Conservation (phyloP, 306 rosid species). For the Quercus variabilis region DNA sequence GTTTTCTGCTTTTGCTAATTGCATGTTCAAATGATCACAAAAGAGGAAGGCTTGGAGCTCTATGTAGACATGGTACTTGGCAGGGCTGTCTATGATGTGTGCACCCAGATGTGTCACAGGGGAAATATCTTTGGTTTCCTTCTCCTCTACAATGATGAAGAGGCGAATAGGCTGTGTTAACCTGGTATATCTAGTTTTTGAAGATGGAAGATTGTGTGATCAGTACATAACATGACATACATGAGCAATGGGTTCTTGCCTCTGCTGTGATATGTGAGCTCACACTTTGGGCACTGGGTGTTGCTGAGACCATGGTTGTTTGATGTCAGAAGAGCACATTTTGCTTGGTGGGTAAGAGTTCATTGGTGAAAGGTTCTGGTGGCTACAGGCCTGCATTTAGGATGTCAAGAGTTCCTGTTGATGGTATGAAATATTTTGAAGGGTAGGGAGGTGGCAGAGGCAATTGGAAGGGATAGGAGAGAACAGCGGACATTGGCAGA, state of each 20-base stretch:
- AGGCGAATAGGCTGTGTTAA: slow-evolving; percentile 76
- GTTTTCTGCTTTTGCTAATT: slow-evolving; percentile 20
- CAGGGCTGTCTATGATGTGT: slow-evolving; percentile 88
- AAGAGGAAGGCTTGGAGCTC: slow-evolving; percentile 82
- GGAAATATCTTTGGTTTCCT: slow-evolving; percentile 96
- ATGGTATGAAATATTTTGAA: slow-evolving; percentile 97
- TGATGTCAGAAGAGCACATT: slow-evolving; percentile 82
- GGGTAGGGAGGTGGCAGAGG: slow-evolving; percentile 97
- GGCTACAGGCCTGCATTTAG: slow-evolving; percentile 96
- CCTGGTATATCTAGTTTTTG: slow-evolving; percentile 85
- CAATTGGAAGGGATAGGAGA: slow-evolving; percentile 85
- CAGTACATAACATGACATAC: slow-evolving; percentile 87
- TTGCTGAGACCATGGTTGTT: slow-evolving; percentile 98
- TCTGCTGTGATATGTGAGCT: slow-evolving; percentile 94
- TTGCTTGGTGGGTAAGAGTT: slow-evolving; percentile 92
- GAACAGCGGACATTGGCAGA: slow-evolving; percentile 90
- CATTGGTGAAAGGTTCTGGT: slow-evolving; percentile 97
- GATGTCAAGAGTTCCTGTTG: slow-evolving; percentile 91
- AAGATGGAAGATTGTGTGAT: slow-evolving; percentile 72
- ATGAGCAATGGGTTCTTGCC: slow-evolving; percentile 87
- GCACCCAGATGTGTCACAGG: slow-evolving; percentile 81
- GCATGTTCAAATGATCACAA: slow-evolving; percentile 65
- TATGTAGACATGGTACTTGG: slow-evolving; percentile 95
- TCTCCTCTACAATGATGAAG: slow-evolving; percentile 80
- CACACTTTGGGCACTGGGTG: slow-evolving; percentile 88